These are phyloP conservation scores for Croton laevigatus DNA, from an alignment of 441 rosid genomes.

Conservation along the genomic window DNA sequence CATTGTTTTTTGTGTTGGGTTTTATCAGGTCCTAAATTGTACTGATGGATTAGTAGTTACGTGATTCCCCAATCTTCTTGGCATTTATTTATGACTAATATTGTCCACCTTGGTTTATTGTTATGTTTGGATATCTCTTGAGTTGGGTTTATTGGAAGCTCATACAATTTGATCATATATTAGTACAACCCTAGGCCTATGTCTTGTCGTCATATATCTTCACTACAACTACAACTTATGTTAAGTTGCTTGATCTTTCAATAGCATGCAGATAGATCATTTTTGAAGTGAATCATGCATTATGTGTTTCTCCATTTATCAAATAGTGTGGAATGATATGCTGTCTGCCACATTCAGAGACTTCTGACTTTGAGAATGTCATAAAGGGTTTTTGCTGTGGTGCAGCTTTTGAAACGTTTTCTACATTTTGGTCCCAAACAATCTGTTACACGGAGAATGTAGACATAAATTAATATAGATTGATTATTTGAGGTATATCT, in stretches of 20 bases:
- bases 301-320: not conserved
- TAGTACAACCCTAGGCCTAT: not conserved
- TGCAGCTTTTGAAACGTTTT: not conserved
- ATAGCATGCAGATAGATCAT: not conserved
- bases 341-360: not conserved
- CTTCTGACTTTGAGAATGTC: constrained; percentile 4
- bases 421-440: not conserved
- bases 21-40: not conserved
- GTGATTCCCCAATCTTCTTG: not conserved
- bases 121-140: not conserved
- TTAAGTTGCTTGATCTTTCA: not conserved
- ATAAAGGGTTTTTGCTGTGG: not conserved
- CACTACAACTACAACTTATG: not conserved
- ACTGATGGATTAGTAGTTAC: not conserved
- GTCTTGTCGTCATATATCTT: not conserved
- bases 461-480: not conserved
- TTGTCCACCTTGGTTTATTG: not conserved
- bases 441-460: not conserved
- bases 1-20: not conserved
- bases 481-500: not conserved
- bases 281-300: not conserved
- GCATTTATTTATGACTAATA: not conserved
- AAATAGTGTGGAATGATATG: not conserved
- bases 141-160: constrained; percentile 3
- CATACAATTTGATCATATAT: not conserved